Conservation (phyloP, 495 filamentous ascomycete species). For the Talaromyces nanjingensis region DNA sequence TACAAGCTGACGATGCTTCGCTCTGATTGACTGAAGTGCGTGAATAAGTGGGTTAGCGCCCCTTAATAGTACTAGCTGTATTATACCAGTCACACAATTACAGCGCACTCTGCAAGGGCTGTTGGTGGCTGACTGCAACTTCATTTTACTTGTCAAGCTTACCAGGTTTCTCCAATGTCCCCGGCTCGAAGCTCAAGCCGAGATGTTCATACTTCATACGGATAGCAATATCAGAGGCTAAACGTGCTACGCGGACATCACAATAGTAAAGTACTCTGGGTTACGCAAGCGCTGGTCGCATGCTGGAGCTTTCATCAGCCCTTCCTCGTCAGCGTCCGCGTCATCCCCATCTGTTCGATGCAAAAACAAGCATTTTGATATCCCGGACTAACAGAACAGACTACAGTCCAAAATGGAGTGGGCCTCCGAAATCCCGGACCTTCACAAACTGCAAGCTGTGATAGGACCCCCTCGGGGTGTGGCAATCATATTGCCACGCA, state of each 20-base stretch:
- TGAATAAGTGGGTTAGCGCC: not conserved
- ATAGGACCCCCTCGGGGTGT: not conserved
- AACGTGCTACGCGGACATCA: not conserved
- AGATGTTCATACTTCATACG: not conserved
- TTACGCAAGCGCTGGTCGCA: constrained; percentile 1
- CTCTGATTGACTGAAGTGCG: not conserved
- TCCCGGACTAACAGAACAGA: not conserved
- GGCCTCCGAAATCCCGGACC: not conserved
- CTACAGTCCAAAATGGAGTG: not conserved
- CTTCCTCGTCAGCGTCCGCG: constrained; percentile 8
- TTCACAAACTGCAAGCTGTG: not conserved
- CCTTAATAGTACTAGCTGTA: not conserved
- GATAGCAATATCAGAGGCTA: not conserved
- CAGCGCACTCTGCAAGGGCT: not conserved
- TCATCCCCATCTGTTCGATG: not conserved
- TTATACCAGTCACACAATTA: not conserved
- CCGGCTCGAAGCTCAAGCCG: not conserved
- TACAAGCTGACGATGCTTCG: not conserved
- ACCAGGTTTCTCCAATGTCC: not conserved
- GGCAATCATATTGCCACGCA: not conserved
- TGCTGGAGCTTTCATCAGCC: not conserved
- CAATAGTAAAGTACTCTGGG: not conserved
- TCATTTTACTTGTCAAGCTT: not conserved
- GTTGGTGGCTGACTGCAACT: not conserved
- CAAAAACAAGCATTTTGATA: not conserved